These are phyloP conservation scores for Thalassiosira livingstoniorum DNA, from an alignment of 352 stramenopile species.

Conservation along the genomic window DNA sequence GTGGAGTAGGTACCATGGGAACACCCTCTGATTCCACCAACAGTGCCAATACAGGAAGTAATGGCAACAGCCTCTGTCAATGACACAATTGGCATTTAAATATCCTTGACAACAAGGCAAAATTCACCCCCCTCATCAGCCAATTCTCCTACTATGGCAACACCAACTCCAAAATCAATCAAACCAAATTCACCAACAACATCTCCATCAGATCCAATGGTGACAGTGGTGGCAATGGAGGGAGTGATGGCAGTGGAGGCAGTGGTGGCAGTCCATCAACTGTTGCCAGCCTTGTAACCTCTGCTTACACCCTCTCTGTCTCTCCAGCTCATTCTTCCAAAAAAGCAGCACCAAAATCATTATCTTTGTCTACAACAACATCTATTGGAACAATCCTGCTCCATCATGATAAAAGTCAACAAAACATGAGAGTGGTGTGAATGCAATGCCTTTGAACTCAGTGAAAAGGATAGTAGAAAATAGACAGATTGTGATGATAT, in stretches of 20 bases:
- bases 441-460: no score
- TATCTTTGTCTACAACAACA: slow-evolving; percentile 56
- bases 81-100: slow-evolving; percentile 18
- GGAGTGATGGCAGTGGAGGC: no score
- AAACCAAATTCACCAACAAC: slow-evolving; percentile 47
- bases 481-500: no score
- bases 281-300: slow-evolving; percentile 47
- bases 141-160: slow-evolving; percentile 37
- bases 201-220: no score
- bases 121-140: slow-evolving; percentile 41
- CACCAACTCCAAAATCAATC: slow-evolving; percentile 28
- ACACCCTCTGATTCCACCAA: no score
- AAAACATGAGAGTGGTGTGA: no score
- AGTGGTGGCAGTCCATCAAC: slow-evolving; percentile 14
- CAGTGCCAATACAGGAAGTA: slow-evolving; percentile 5
- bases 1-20: no score
- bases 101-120: slow-evolving; percentile 33
- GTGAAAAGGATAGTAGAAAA: no score
- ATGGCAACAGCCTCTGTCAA: not conserved
- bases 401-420: no score
- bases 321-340: slow-evolving; percentile 42
- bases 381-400: no score
- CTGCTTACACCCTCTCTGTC: slow-evolving; percentile 49
- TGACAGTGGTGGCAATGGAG: no score
- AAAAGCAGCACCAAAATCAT: slow-evolving; percentile 38